phyloP scores from a whole-genome alignment of 2,329 filamentous ascomycete genomes.

The Aspergillus uvarum region DNA sequence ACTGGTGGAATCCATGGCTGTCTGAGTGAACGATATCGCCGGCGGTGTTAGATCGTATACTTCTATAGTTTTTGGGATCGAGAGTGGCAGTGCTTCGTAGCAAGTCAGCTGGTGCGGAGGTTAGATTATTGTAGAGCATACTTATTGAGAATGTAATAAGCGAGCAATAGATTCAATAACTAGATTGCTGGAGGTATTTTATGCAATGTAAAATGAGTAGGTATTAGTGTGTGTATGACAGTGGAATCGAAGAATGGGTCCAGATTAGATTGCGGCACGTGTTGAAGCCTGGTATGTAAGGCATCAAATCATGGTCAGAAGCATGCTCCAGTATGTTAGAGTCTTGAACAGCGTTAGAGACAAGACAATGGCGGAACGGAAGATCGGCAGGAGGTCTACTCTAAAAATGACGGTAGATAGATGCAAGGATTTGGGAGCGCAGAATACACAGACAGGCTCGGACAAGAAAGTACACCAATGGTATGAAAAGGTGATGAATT shows the following conservation, averaged over 20 bases:
- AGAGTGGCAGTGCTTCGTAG: not conserved
- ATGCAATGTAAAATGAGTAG: too few relatives aligned
- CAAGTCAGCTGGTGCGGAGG: not conserved
- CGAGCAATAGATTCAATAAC: too few relatives aligned
- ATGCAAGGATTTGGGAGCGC: too few relatives aligned
- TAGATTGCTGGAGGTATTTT: too few relatives aligned
- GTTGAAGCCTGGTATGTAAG: slow-evolving; percentile 10
- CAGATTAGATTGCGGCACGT: not conserved
- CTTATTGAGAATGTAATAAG: not conserved
- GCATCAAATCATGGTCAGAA: not conserved
- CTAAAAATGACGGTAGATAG: too few relatives aligned
- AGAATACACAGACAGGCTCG: too few relatives aligned
- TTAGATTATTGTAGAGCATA: not conserved
- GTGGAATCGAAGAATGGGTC: not conserved
- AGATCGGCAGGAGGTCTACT: too few relatives aligned
- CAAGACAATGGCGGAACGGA: not conserved
- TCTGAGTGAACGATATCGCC: not conserved
- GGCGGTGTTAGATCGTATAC: not conserved
- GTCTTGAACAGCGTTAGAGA: not conserved
- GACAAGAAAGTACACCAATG: too few relatives aligned
- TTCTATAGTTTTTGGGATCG: not conserved
- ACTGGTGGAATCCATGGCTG: slow-evolving; percentile 16
- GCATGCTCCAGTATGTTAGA: not conserved
- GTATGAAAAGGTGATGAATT: too few relatives aligned
- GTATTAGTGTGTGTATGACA: too few relatives aligned